phyloP scores from a whole-genome alignment of 1,284 basidiomycete species.

The Moesziomyces parantarcticus region DNA sequence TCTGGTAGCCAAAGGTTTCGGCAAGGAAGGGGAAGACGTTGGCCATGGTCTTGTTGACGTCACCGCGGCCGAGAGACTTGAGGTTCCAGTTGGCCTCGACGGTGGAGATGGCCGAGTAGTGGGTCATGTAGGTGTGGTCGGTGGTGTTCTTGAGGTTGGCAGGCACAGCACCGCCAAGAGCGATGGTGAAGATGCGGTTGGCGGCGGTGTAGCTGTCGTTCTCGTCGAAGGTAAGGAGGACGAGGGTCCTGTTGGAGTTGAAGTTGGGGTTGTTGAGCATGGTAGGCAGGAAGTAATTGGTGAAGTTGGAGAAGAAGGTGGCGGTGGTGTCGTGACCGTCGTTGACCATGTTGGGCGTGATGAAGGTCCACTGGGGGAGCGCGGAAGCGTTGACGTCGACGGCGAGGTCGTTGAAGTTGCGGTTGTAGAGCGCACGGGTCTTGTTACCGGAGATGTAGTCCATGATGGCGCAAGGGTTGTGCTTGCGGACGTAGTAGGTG shows the following conservation, averaged over 20 bases:
- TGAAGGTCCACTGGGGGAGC: conserved; percentile 75
- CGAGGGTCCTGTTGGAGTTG: conserved; percentile 73
- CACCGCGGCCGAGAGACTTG: conserved; percentile 51
- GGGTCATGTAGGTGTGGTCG: conserved; percentile 69
- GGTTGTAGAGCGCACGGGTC: conserved; percentile 70
- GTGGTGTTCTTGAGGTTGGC: conserved; percentile 38
- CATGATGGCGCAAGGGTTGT: conserved; percentile 72
- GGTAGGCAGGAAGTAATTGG: conserved; percentile 73
- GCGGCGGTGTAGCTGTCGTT: conserved; percentile 70
- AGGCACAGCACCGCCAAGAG: conserved; percentile 51
- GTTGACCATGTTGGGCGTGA: conserved; percentile 76
- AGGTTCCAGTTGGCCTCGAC: conserved; percentile 75
- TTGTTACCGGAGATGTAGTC: conserved; percentile 71
- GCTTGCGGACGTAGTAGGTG: conserved; percentile 66
- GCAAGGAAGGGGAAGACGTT: conserved; percentile 73
- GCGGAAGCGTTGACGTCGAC: conserved; percentile 71
- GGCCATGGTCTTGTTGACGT: conserved; percentile 66
- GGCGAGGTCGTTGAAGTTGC: conserved; percentile 75
- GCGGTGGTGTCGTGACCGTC: conserved; percentile 74
- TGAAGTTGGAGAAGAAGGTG: conserved; percentile 72
- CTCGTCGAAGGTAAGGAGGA: conserved; percentile 74
- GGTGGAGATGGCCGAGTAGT: conserved; percentile 75
- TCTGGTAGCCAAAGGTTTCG: conserved; percentile 65
- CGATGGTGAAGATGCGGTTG: conserved; percentile 61
- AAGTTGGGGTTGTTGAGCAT: conserved; percentile 71